Evolutionary conservation across 345 rosid genomes (phyloP).

Genomic region (Nephelium lappaceum): DNA sequence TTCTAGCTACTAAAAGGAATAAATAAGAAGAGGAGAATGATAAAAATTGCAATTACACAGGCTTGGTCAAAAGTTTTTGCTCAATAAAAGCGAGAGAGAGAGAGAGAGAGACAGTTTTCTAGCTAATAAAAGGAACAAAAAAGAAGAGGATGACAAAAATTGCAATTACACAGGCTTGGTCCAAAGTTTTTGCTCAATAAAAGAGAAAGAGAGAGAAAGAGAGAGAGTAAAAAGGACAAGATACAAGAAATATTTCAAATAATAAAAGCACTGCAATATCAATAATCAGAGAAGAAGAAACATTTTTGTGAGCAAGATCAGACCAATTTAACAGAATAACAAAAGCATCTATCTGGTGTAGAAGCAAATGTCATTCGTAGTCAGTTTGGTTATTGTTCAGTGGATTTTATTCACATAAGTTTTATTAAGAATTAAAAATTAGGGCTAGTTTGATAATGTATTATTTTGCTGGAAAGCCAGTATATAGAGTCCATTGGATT

Average conservation of each 20-base stretch:
- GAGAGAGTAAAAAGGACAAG: not conserved
- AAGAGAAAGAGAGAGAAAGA: not conserved
- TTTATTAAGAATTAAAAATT: not conserved
- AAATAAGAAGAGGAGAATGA: not conserved
- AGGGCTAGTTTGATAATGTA: not conserved
- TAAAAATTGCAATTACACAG: not conserved
- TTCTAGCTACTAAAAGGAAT: not conserved
- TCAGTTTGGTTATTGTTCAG: not conserved
- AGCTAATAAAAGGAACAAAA: not conserved
- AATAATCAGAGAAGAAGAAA: constrained; percentile 5
- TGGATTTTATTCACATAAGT: not conserved
- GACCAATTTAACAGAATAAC: not conserved
- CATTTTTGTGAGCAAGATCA: not conserved
- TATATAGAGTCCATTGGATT: not conserved
- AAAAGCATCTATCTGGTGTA: not conserved
- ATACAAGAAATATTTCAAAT: not conserved
- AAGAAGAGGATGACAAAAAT: not conserved
- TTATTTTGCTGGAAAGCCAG: not conserved
- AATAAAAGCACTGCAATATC: not conserved
- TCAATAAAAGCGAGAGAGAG: not conserved
- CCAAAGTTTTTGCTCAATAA: not conserved
- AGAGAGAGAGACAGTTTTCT: not conserved
- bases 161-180: not conserved
- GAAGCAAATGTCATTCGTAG: not conserved
- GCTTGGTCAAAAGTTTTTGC: not conserved